Conservation (phyloP, 2,329 filamentous ascomycete species). For the Gliomastix tumulicola region DNA sequence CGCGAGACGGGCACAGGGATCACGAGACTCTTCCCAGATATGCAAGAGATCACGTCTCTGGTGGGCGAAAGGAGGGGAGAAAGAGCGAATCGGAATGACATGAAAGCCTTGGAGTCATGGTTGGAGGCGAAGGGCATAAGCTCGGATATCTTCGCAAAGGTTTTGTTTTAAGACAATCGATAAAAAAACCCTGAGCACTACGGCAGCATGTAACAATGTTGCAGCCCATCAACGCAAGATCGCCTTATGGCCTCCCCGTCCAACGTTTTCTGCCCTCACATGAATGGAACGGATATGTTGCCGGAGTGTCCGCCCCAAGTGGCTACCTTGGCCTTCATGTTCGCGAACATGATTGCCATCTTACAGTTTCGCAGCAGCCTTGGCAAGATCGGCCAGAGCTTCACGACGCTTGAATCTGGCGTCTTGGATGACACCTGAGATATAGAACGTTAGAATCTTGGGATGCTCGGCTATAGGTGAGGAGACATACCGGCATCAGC, state of each 20-base stretch:
- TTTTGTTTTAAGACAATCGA: constrained; percentile 28
- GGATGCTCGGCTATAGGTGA: constrained; percentile 7
- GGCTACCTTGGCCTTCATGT: too few relatives aligned
- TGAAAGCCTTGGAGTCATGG: constrained; percentile 46
- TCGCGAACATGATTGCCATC: too few relatives aligned
- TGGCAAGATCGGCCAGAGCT: constrained; percentile 41
- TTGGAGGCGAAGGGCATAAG: constrained; percentile 34
- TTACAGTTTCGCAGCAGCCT: neutral
- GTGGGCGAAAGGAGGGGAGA: constrained; percentile 38
- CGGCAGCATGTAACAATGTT: too few relatives aligned
- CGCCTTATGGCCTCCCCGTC: too few relatives aligned
- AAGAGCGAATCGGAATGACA: constrained; percentile 43
- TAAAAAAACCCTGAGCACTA: too few relatives aligned
- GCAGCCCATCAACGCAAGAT: too few relatives aligned
- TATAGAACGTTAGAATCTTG: too few relatives aligned
- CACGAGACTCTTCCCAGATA: constrained; percentile 40
- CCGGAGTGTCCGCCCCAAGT: too few relatives aligned
- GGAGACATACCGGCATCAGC: constrained; percentile 10
- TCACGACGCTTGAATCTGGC: constrained; percentile 72
- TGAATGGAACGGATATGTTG: too few relatives aligned
- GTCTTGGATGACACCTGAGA: constrained; percentile 66
- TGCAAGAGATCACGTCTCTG: constrained; percentile 48
- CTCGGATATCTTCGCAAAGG: constrained; percentile 34
- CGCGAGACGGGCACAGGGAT: constrained; percentile 26
- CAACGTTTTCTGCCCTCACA: too few relatives aligned